Evolutionary conservation across 805 yeast genomes (phyloP), one percentile per base, ranked within the genome.

Genomic region (Lachancea thermotolerans): DNA sequence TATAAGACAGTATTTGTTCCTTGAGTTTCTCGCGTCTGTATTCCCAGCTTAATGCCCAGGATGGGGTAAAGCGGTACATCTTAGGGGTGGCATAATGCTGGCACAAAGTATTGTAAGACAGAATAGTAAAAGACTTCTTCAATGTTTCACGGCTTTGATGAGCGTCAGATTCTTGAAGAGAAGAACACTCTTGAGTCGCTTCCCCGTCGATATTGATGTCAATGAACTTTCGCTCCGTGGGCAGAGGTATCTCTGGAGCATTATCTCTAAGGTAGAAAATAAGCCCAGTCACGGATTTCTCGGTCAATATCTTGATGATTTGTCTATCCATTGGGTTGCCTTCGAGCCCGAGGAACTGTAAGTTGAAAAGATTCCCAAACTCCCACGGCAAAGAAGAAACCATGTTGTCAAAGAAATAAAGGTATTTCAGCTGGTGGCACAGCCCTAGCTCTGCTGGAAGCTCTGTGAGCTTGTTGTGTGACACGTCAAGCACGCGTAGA

Each of bases 1-100:
- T 73, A 52, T 71, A 75, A 10, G 73, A 70, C 37, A 81, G 57
- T 12, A 93, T 74, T 63, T 93, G 95, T 50, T 83, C 79, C 46
- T 81, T 79, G 51, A 93, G 73, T 35, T 78, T 71, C 49, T 85
- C 82, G 58, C 84, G 78, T 66, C 99, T 83, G 66, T 82, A 89
- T 10, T 85, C 85, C 98, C 98, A 91, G 43, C 81, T 79, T 50
- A 93, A 74, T 2, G 98, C 99, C 98, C 99, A 93, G 1, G 95
- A 79, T 17, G 98, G 98, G 1, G 98, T 89, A 62, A 86, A 91
- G 57, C 85, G 91, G 66, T 87, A 93, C 83, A 91, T 75, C 62
- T 81, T 84, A 16, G 93, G 77, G 3, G 96, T 88, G 2, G 98
- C 97, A 68, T 91, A 91, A 63, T 85, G 93, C 62, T 91, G 98